Conservation (phyloP, 768 basidiomycete genomes). For the Russula abietina region DNA sequence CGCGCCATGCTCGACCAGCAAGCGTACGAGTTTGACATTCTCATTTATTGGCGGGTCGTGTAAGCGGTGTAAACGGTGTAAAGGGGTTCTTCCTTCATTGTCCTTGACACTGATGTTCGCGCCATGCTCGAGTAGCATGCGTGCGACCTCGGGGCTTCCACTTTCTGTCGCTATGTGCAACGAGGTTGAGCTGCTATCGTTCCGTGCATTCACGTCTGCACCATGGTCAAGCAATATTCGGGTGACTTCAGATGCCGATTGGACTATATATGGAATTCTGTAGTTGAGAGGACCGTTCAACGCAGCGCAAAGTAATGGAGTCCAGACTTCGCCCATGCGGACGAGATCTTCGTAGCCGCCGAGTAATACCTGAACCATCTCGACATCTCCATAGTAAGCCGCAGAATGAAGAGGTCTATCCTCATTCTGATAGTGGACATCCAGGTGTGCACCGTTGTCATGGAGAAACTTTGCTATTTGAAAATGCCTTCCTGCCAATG, state of each 20-base stretch:
- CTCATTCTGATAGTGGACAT: neutral
- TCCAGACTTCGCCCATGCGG: neutral
- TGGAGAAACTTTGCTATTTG: neutral
- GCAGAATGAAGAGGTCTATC: neutral
- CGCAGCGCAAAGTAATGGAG: neutral
- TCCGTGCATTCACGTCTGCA: neutral
- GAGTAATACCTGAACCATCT: neutral
- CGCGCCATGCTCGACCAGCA: neutral
- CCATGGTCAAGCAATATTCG: neutral
- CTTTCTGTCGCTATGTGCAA: neutral
- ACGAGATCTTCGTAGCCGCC: neutral
- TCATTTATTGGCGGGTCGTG: no score
- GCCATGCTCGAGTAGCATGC: neutral
- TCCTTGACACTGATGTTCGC: neutral
- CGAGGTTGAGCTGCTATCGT: neutral
- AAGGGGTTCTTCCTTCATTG: neutral
- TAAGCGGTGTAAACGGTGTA: no score
- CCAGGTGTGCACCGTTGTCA: neutral
- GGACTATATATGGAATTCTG: no score
- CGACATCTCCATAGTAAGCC: neutral
- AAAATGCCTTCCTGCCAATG: neutral
- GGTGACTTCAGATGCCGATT: no score
- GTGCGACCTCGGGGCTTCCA: neutral
- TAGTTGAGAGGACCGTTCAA: neutral
- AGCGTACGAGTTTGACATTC: neutral